Base-by-base conservation (phyloP, 164 flowering plant genomes). In the Taxillus chinensis region DNA sequence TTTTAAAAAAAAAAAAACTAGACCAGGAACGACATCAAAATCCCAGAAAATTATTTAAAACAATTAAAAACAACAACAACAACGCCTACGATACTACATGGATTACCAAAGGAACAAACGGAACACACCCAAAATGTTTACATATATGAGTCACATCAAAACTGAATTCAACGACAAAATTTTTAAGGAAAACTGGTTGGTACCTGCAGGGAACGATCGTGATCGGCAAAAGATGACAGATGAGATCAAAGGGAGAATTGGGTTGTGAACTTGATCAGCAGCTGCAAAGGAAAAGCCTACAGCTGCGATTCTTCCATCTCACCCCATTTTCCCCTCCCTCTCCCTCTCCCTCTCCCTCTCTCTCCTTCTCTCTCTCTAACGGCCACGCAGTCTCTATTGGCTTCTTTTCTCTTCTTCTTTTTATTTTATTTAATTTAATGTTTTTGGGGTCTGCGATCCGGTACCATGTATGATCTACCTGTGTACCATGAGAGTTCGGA, bases 311-410 rank as follows among this genome's bases (percentile, higher is more conserved):
- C 41, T 41, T 27, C 55, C 45, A 43, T 67, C 57, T 71, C 75
- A 71, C 5, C 75, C 75, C 75, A 67, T 64, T 43, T 6, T 60
- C 62, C 14, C 54, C 52, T 61, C 52, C 68, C 66, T 74, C 74
- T 62, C 65, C 53, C 15, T 41, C 59, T 55, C 45, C 41, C 67
- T 62, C 39, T 73, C 54, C 68, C 49, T 56, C 39, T 15, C 7
- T 41, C 55, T n/a, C 64, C 48, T 55, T 66, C 42, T 50, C 51
- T 50, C 65, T 61, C 42, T 45, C 14, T 12, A 27, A 27, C 27
- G 27, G 1, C 27, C 27, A 27, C 27, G 27, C 27, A 27, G 1
- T 27, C 27, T 27, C 64, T 61, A 46, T 38, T 56, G 41, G 14
- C 40, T 10, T 45, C 52, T 39, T 16, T 41, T 50, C n/a, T 27